phyloP scores from a whole-genome alignment of 2,329 filamentous ascomycete species.

The Aspergillus quadricinctus region DNA sequence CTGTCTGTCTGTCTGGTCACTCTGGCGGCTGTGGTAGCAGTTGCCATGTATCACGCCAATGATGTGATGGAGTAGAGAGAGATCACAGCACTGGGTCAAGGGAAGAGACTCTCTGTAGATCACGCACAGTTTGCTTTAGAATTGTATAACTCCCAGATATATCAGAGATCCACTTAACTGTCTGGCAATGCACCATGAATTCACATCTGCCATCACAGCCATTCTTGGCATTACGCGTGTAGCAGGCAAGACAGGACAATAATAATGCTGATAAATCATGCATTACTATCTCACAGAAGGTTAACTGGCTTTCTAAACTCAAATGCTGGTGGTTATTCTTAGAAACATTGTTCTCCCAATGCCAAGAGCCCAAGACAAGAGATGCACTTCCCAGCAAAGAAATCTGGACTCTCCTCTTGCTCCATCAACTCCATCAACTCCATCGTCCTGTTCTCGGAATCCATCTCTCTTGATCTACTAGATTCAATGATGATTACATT shows the following conservation, averaged over 20 bases:
- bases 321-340: not conserved
- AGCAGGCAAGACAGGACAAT: not conserved
- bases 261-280: not conserved
- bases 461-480: not conserved
- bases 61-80: not conserved
- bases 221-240: not conserved
- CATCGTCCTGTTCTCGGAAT: not conserved
- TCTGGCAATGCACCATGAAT: too few relatives aligned
- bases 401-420: not conserved
- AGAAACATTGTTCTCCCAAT: not conserved
- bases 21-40: not conserved
- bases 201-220: not conserved
- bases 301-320: too few relatives aligned
- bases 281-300: not conserved
- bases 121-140: not conserved
- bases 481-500: not conserved
- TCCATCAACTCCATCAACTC: not conserved
- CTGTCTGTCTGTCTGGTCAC: not conserved
- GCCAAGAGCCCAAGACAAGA: not conserved
- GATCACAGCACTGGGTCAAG: not conserved
- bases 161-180: not conserved
- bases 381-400: not conserved
- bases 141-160: not conserved
- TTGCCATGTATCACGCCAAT: not conserved
- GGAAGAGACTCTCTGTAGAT: too few relatives aligned